phyloP scores from a whole-genome alignment of 805 yeast species.

The Candida awuae region DNA sequence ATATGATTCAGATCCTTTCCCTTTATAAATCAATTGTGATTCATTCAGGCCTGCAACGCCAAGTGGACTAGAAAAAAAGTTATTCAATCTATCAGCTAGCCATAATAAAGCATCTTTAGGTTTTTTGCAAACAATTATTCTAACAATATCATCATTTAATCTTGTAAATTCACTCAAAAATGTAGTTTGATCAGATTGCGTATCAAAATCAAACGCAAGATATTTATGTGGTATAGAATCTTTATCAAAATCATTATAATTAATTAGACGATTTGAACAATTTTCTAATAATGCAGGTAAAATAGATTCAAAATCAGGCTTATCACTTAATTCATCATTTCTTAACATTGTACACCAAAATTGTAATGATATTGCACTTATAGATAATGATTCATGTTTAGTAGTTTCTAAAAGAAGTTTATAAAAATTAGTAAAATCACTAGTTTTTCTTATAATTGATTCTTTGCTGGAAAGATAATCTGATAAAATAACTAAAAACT shows the following conservation, averaged over 20 bases:
- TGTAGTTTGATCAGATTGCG: constrained; percentile 66
- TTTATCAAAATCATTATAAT: constrained; percentile 61
- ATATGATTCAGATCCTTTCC: constrained; percentile 57
- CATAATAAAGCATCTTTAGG: constrained; percentile 77
- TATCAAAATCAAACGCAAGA: constrained; percentile 82
- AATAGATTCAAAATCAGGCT: constrained; percentile 44
- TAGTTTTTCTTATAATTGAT: constrained; percentile 32
- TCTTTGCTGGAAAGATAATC: constrained; percentile 48
- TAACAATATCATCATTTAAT: constrained; percentile 81
- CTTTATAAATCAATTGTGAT: constrained; percentile 44
- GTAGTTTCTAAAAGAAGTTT: constrained; percentile 74
- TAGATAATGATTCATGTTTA: constrained; percentile 75
- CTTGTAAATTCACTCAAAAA: constrained; percentile 76
- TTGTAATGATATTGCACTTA: constrained; percentile 83
- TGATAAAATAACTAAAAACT: constrained; percentile 81
- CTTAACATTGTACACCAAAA: constrained; percentile 91
- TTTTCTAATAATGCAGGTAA: constrained; percentile 65
- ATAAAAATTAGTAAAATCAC: constrained; percentile 63
- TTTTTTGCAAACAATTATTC: constrained; percentile 78
- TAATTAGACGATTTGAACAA: constrained; percentile 70
- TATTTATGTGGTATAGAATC: constrained; percentile 56
- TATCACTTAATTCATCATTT: constrained; percentile 62
- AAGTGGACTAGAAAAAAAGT: constrained; percentile 59
- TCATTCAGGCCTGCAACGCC: constrained; percentile 59
- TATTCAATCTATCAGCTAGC: constrained; percentile 66